Conservation (phyloP, 1,139 yeast species). For the Geotrichum europaeum region DNA sequence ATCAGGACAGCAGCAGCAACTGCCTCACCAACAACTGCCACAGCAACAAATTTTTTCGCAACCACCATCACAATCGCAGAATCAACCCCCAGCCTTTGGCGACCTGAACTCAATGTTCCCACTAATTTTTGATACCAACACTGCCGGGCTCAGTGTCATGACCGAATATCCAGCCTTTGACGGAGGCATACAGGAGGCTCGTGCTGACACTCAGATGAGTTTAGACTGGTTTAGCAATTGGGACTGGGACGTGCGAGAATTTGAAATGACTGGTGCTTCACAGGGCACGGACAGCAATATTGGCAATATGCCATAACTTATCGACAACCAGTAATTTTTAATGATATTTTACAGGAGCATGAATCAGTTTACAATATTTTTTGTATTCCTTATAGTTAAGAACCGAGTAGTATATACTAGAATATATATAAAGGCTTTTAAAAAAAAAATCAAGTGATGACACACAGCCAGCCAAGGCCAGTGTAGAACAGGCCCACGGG, state of each 20-base stretch:
- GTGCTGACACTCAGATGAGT: constrained; percentile 20
- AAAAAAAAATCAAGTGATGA: constrained; percentile 45
- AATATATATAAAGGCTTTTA: constrained; percentile 7
- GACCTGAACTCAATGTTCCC: neutral
- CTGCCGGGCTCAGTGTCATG: neutral
- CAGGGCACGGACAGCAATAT: neutral
- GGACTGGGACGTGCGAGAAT: constrained; percentile 13
- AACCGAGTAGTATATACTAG: neutral
- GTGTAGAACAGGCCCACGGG: constrained; percentile 75
- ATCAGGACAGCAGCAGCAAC: neutral
- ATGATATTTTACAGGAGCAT: neutral
- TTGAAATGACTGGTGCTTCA: neutral
- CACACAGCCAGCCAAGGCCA: constrained; percentile 71
- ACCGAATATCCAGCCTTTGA: neutral
- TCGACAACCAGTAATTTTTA: neutral
- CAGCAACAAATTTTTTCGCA: neutral
- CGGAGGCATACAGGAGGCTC: neutral
- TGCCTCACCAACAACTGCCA: too few relatives aligned
- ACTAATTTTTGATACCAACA: neutral
- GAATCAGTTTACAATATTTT: neutral
- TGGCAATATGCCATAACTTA: neutral
- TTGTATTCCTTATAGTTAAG: neutral
- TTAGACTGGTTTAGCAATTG: constrained; percentile 30
- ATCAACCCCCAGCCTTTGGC: neutral
- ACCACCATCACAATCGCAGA: neutral